Percentiles rank a stretch among this genome's conserved stretches.
Evolutionary conservation across 176 grass and related monocot genomes (phyloP).

Genomic region (Musa beccarii): DNA sequence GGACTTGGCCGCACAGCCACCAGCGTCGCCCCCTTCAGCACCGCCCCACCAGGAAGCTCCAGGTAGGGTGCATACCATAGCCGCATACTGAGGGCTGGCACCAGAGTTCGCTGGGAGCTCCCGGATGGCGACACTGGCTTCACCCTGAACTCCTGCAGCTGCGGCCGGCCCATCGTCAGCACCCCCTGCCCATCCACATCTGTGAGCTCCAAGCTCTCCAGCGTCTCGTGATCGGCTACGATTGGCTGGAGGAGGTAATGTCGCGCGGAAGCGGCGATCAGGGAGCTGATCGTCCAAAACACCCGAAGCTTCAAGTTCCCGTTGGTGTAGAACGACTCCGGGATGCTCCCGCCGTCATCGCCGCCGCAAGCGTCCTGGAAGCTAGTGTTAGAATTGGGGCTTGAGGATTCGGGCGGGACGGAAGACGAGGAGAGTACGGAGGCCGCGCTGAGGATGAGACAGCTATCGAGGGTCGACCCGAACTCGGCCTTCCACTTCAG

Average conservation of each 20-base stretch:
- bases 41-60: slow-evolving; percentile 53
- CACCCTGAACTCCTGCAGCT: slow-evolving; percentile 56
- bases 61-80: slow-evolving; percentile 69
- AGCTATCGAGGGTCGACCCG: slow-evolving; percentile 70
- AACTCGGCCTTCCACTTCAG: slow-evolving; percentile 92
- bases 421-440: slow-evolving; percentile 25
- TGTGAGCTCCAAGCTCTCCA: slow-evolving; percentile 66
- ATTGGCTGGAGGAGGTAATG: slow-evolving; percentile 85
- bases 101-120: slow-evolving; percentile 56
- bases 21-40: slow-evolving; percentile 74
- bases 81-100: slow-evolving; percentile 79
- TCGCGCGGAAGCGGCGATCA: slow-evolving; percentile 62
- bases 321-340: slow-evolving; percentile 63
- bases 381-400: neutral
- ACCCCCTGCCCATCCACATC: slow-evolving; percentile 75
- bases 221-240: slow-evolving; percentile 46
- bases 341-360: slow-evolving; percentile 66
- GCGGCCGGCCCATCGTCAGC: slow-evolving; percentile 64
- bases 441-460: slow-evolving; percentile 70
- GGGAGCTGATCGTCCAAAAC: slow-evolving; percentile 85
- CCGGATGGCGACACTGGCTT: slow-evolving; percentile 46
- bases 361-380: slow-evolving; percentile 20
- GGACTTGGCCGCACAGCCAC: slow-evolving; percentile 75
- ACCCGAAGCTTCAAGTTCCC: slow-evolving; percentile 65
- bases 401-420: slow-evolving; percentile 19